phyloP scores from a whole-genome alignment of 2,329 filamentous ascomycete species.

The Fusarium devonianum region DNA sequence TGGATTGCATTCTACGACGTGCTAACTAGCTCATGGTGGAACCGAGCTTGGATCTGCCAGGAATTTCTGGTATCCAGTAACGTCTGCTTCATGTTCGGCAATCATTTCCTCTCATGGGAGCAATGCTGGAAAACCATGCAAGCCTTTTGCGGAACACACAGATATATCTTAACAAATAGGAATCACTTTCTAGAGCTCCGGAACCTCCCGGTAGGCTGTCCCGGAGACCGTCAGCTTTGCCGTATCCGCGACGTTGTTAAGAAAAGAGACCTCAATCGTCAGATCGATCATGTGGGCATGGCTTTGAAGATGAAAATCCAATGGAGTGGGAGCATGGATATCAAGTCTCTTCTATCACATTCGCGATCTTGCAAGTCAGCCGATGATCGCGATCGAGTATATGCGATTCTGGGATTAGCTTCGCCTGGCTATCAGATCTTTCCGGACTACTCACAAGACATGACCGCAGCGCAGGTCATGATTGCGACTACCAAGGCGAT shows the following conservation, averaged over 20 bases:
- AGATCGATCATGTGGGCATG: not conserved
- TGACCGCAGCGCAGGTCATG: not conserved
- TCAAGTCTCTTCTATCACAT: not conserved
- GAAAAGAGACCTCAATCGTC: no score
- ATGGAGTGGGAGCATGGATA: not conserved
- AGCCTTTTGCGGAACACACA: no score
- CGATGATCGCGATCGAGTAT: slow-evolving; percentile 2
- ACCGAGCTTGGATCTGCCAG: slow-evolving; percentile 12
- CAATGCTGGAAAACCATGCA: no score
- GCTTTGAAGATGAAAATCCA: not conserved
- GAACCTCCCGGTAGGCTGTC: no score
- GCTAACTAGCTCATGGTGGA: slow-evolving; percentile 2
- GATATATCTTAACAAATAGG: not conserved
- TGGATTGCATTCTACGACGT: not conserved
- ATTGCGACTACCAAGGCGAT: slow-evolving; percentile 2
- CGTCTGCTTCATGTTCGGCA: not conserved
- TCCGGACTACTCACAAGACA: not conserved
- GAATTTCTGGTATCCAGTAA: slow-evolving; percentile 1
- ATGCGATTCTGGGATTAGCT: slow-evolving; percentile 2
- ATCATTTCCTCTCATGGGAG: not conserved
- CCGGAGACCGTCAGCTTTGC: not conserved
- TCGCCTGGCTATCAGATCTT: not conserved
- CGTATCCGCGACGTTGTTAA: not conserved
- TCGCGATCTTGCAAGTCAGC: not conserved
- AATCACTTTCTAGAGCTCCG: no score